These are phyloP conservation scores for Harringtonia aguacate DNA, from an alignment of 2,329 filamentous ascomycete species.

Conservation along the genomic window DNA sequence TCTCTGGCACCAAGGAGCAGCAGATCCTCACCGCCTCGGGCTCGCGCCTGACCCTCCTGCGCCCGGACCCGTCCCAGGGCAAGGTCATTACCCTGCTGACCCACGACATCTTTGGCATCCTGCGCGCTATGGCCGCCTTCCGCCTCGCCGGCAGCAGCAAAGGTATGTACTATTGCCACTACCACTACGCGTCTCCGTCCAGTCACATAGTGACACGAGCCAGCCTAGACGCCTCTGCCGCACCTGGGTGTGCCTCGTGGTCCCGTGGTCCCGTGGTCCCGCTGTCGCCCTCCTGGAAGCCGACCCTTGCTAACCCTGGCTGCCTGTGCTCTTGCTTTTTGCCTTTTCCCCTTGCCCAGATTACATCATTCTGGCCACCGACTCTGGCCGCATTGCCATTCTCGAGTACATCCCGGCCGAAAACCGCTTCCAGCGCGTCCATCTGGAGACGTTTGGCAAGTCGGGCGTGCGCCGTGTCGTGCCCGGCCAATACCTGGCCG, in stretches of 20 bases:
- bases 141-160: conserved; percentile 88
- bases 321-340: conserved; percentile 4
- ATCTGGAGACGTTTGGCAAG: conserved; percentile 96
- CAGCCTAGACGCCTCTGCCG: conserved; percentile 17
- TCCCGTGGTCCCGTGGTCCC: no score
- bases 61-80: conserved; percentile 74
- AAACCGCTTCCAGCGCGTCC: conserved; percentile 80
- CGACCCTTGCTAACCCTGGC: background rate
- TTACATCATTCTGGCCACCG: conserved; percentile 89
- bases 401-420: conserved; percentile 81
- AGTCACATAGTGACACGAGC: conserved; percentile 64
- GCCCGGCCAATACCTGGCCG: conserved; percentile 90
- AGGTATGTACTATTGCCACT: conserved; percentile 52
- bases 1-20: conserved; percentile 92
- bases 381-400: conserved; percentile 90
- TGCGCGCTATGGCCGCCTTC: conserved; percentile 79
- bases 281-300: no score
- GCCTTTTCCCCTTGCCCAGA: conserved; percentile 44
- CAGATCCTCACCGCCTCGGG: conserved; percentile 92
- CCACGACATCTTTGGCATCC: conserved; percentile 94
- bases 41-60: conserved; percentile 77
- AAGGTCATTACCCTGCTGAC: conserved; percentile 80
- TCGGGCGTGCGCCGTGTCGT: conserved; percentile 89
- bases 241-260: background rate
- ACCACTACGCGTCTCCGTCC: conserved; percentile 46